Evolutionary conservation across 2,329 filamentous ascomycete species (phyloP), one percentile per base, ranked within the genome.

Genomic region (Acrodontium crateriforme): DNA sequence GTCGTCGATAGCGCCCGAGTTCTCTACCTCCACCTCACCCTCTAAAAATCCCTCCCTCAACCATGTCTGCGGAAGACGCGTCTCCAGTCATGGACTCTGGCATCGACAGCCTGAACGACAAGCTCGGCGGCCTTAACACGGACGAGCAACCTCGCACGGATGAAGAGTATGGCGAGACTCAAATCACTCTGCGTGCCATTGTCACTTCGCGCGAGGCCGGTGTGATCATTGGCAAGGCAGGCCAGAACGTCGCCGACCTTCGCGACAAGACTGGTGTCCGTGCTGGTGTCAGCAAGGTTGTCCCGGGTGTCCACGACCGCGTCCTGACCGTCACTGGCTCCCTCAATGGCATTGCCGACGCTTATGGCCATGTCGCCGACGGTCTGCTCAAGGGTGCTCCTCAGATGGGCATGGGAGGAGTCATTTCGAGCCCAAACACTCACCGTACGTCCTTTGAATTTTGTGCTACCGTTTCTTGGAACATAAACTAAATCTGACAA

Each of bases 131-230:
- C 29, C 41, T 60, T 27, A 55, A 50, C 45, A 46, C 56, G 25
- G 54, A 59, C 38, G 79, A 80, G 42, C 82, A 87, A 35, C 87
- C 83, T 47, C 89, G 87, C 64, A 92, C 87, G 34, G 89, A 98
- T 46, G 85, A 95, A 55, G 89, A 98, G 59, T 98, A 98, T 53
- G 84, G 83, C 28, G 74, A 84, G 55, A 75, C 85, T 28, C 81
- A 91, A 59, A 69, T 98, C 49, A 98, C 89, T 37, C 73, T 98
- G 39, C 81, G 89, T 54, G 89, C 89, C 46, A 94, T 98, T 54
- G 89, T 98, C 43, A 94, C 89, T 18, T 94, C 89, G 56, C 95
- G 95, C 65, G 89, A 98, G 62, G 89, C 89, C 35, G 89, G 89
- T 52, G 84, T 98, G 48, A 95, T 98, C 58, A 98, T 98, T 57